Base-by-base conservation (phyloP, 345 rosid species). In the Corchorus olitorius region DNA sequence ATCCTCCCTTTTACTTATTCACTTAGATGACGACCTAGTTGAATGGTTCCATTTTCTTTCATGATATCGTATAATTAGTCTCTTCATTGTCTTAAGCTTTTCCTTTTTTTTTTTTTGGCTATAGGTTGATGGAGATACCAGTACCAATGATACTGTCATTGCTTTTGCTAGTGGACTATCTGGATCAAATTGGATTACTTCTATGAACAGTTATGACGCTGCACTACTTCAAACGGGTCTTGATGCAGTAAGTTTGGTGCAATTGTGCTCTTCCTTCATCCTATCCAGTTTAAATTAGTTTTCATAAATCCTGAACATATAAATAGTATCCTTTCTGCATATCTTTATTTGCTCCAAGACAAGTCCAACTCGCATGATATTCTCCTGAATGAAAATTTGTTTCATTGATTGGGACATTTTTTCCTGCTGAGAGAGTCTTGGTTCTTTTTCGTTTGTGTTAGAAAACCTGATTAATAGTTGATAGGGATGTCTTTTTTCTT, bases 81-180 rank as follows among this genome's bases (percentile, higher is more conserved):
- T 60, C 17, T 52, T 9, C 33, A 72, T 33, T 50, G 62, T 39
- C 48, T 20, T 77, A 53, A 45, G 20, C 19, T 63, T 76, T 49
- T 15, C 19, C 58, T 76, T 49, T 15, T 1, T 34, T 66, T 17
- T 81, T 76, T 27, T 68, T 73, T 34, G 79, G n/a, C 72, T 72
- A 37, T 83, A 96, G 98, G 98, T 96, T 73, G 98, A 96, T 85
- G 98, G 99, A 50, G 98, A 90, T 86, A 92, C 99, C 27, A 93
- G 97, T 80, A 91, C 98, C 71, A 96, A 96, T 33, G 98, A 96
- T 80, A 89, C 95, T 73, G 62, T 96, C 76, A 85, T 93, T 77
- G 97, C 97, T 79, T 85, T 96, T 84, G 97, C 97, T 17, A 96
- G 98, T 70, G 94, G 99, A 20, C 75, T 93, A 41, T 89, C 99